phyloP scores from a whole-genome alignment of 106 monocot species.

The Dendrobium chrysotoxum region DNA sequence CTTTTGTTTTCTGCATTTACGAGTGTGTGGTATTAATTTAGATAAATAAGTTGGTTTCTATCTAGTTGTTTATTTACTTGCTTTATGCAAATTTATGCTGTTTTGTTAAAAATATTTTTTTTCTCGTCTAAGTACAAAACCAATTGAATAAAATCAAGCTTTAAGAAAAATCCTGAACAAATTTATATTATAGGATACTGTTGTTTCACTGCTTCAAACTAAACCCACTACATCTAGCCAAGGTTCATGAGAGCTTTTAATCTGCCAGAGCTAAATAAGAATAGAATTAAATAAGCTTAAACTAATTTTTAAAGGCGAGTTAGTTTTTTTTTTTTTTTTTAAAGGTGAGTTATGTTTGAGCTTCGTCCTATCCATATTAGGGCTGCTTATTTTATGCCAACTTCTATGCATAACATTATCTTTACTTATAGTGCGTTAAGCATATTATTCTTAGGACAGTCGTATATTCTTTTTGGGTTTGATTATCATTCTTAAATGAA shows the following conservation, averaged over 20 bases:
- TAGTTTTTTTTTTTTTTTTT: not conserved
- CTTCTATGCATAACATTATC: not conserved
- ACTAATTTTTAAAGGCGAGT: not conserved
- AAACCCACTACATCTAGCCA: not conserved
- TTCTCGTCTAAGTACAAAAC: too few species aligned
- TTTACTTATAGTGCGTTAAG: not conserved
- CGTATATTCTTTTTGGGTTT: not conserved
- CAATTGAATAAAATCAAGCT: too few species aligned
- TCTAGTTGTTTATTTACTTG: too few species aligned
- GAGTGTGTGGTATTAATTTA: too few species aligned
- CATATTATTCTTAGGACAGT: not conserved
- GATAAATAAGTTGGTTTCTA: too few species aligned
- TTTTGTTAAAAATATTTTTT: too few species aligned
- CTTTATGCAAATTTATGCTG: too few species aligned
- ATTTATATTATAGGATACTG: not conserved
- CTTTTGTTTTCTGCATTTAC: too few species aligned
- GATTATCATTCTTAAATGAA: not conserved
- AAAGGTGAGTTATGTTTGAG: not conserved
- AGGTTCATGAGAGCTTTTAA: not conserved
- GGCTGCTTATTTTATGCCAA: not conserved
- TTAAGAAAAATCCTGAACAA: too few species aligned
- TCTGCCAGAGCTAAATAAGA: not conserved
- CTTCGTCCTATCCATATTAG: not conserved
- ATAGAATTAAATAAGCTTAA: not conserved
- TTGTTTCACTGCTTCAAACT: not conserved